Evolutionary conservation across 768 basidiomycete species (phyloP).

Genomic region (Suillus cothurnatus): DNA sequence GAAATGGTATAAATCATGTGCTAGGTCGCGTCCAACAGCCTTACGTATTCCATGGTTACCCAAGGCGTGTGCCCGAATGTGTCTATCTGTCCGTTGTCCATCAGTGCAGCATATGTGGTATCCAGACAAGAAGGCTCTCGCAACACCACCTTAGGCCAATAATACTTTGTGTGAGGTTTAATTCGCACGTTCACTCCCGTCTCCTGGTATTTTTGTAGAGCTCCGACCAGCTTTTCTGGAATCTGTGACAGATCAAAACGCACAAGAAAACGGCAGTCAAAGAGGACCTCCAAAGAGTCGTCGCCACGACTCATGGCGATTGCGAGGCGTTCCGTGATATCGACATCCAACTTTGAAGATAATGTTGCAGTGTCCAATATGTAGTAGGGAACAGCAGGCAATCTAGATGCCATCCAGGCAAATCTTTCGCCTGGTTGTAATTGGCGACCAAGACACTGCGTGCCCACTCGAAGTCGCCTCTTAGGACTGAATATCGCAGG

Average conservation of each 20-base stretch:
- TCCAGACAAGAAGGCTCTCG: slow-evolving; percentile 22
- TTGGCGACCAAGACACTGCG: slow-evolving; percentile 16
- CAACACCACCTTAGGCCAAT: slow-evolving; percentile 48
- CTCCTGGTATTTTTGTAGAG: slow-evolving; percentile 24
- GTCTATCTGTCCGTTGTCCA: slow-evolving; percentile 11
- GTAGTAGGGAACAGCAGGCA: slow-evolving; percentile 46
- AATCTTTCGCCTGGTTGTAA: slow-evolving; percentile 27
- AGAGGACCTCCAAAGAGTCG: slow-evolving; percentile 46
- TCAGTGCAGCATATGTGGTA: slow-evolving; percentile 23
- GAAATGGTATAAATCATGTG: neutral
- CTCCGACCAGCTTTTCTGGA: slow-evolving; percentile 38
- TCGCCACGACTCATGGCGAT: slow-evolving; percentile 14
- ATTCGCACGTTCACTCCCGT: slow-evolving; percentile 35
- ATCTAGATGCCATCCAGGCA: slow-evolving; percentile 67
- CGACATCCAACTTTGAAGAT: slow-evolving; percentile 35
- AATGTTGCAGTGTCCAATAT: slow-evolving; percentile 29
- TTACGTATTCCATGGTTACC: slow-evolving; percentile 46
- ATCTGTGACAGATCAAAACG: slow-evolving; percentile 45
- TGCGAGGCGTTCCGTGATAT: slow-evolving; percentile 41
- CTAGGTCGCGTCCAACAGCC: slow-evolving; percentile 37
- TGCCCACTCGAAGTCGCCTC: slow-evolving; percentile 21
- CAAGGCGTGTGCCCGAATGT: slow-evolving; percentile 34
- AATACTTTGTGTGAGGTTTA: slow-evolving; percentile 44
- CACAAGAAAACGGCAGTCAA: slow-evolving; percentile 67
- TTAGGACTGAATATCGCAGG: slow-evolving; percentile 45